These are phyloP conservation scores for Cystobasidiaceae sp. DNA, from an alignment of 1,284 basidiomycete genomes.

Conservation along the genomic window DNA sequence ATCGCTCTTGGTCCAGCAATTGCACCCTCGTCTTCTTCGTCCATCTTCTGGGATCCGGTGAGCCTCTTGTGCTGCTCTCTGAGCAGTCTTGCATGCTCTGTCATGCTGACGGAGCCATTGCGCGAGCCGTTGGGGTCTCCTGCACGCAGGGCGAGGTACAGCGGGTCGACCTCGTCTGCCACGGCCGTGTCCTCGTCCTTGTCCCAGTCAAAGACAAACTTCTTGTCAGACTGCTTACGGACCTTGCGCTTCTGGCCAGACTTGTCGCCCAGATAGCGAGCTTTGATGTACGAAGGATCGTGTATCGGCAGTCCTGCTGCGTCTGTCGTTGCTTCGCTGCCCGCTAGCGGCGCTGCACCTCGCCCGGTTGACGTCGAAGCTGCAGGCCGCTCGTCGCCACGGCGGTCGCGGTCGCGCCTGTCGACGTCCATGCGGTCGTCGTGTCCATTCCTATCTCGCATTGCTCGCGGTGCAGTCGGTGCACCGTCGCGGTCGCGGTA, in stretches of 20 bases:
- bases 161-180: conserved; percentile 42
- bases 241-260: conserved; percentile 77
- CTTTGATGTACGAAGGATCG: conserved; percentile 27
- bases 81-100: conserved; percentile 21
- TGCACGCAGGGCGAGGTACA: conserved; percentile 36
- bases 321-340: neutral
- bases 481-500: neutral
- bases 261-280: conserved; percentile 80
- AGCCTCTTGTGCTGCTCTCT: conserved; percentile 38
- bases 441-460: conserved; percentile 3
- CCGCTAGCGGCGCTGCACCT: neutral
- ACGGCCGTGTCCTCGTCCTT: conserved; percentile 80
- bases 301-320: conserved; percentile 14
- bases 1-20: conserved; percentile 52
- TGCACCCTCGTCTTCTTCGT: conserved; percentile 32
- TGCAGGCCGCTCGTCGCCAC: too few species aligned
- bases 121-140: conserved; percentile 16
- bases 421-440: conserved; percentile 3
- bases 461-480: conserved; percentile 15
- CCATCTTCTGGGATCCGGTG: conserved; percentile 17
- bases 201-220: conserved; percentile 99
- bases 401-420: conserved; percentile 18
- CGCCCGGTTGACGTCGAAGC: neutral
- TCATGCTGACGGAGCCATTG: neutral
- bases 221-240: conserved; percentile 87